A percentile compares a stretch with the other conserved stretches of the same genome.
Conservation (phyloP, 768 basidiomycete species). For the Rhodotorula paludigena region DNA sequence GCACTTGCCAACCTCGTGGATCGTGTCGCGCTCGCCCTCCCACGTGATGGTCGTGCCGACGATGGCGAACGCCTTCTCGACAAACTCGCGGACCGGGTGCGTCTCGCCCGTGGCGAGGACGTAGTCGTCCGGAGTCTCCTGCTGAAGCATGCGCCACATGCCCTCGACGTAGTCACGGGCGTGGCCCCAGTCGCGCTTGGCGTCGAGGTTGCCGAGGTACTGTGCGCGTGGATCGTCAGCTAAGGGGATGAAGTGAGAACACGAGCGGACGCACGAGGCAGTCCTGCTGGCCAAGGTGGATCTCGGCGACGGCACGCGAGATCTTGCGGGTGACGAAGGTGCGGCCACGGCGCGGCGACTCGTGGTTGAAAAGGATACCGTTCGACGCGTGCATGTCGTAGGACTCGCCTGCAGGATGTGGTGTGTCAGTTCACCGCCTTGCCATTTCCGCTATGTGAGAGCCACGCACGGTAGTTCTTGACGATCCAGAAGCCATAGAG, state of each 20-base stretch:
- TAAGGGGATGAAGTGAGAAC: not conserved
- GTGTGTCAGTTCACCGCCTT: not conserved
- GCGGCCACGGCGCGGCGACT: conserved; percentile 86
- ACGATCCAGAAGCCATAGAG: conserved; percentile 54
- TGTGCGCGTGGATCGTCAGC: not conserved
- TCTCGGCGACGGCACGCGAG: conserved; percentile 84
- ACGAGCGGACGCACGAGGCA: conserved; percentile 53
- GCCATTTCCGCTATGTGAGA: not conserved
- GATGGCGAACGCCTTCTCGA: conserved; percentile 73
- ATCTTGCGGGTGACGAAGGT: conserved; percentile 98
- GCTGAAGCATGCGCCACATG: conserved; percentile 97
- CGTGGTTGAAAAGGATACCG: conserved; percentile 96
- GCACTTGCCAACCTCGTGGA: conserved; percentile 71
- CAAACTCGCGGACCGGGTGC: conserved; percentile 86
- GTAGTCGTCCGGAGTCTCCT: conserved; percentile 74
- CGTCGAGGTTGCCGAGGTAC: conserved; percentile 90
- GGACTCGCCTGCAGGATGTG: conserved; percentile 73
- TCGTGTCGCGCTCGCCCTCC: conserved; percentile 61
- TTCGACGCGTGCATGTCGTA: conserved; percentile 96
- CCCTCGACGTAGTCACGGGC: conserved; percentile 78
- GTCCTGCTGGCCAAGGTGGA: conserved; percentile 76
- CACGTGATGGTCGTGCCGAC: conserved; percentile 69
- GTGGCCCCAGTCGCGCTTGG: conserved; percentile 96
- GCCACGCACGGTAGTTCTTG: conserved; percentile 46
- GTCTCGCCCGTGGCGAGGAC: conserved; percentile 95